phyloP scores from a whole-genome alignment of 2,329 filamentous ascomycete genomes.

The Claviceps cyperi region DNA sequence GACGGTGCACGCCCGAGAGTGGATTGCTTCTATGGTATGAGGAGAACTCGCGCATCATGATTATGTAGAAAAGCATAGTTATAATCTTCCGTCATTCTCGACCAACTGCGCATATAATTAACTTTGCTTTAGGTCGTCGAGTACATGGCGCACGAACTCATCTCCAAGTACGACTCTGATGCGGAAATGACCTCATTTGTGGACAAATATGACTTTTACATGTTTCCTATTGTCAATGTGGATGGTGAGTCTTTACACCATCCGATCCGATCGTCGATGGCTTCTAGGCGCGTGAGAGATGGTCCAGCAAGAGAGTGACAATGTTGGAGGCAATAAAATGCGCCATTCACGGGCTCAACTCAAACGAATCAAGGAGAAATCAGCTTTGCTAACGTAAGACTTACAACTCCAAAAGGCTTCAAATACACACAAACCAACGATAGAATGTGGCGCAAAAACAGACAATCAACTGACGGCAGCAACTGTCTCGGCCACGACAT shows the following conservation, averaged over 20 bases:
- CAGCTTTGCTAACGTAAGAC: too few relatives aligned
- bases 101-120: not conserved
- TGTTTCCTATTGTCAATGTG: constrained; percentile 48
- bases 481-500: constrained; percentile 39
- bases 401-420: constrained; percentile 26
- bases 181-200: constrained; percentile 29
- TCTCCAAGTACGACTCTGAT: constrained; percentile 28
- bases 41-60: not conserved
- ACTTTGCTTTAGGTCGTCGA: constrained; percentile 21
- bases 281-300: not conserved
- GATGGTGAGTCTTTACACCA: constrained; percentile 28
- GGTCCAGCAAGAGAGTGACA: not conserved
- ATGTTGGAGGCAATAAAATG: not conserved
- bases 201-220: constrained; percentile 51
- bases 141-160: constrained; percentile 36
- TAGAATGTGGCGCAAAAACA: constrained; percentile 49
- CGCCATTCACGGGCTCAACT: too few relatives aligned
- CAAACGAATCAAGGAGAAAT: too few relatives aligned
- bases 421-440: constrained; percentile 40
- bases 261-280: too few relatives aligned
- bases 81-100: not conserved
- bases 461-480: constrained; percentile 19
- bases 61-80: not conserved
- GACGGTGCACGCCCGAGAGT: constrained; percentile 45
- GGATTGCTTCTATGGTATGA: constrained; percentile 39